Evolutionary conservation across 139 green algal species (phyloP), one percentile per base, ranked within the genome.

Genomic region (Tetraselmis chui): DNA sequence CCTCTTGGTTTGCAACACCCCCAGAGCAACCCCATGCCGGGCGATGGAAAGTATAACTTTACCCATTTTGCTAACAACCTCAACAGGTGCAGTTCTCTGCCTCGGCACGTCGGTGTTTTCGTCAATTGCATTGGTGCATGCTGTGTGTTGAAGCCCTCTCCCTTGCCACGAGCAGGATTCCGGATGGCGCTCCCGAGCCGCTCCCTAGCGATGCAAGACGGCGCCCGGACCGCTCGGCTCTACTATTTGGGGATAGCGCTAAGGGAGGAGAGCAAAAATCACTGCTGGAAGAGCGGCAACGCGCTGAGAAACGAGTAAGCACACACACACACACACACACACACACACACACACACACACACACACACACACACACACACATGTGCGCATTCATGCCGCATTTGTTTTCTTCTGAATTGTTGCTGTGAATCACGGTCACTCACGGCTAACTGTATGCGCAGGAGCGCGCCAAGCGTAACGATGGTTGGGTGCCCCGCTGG

Each of bases 21-120:
- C 58, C 87, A 91, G 45, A 93, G 91, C 84, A 80, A 75, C 1
- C 82, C 86, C 24, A 94, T 94, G 89, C 95, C 95, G 22, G 83
- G 87, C 75, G 90, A 88, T 30, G 94, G 98, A 88, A 92, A 95
- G 82, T 98, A 98, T 86, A 86, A 87, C 59, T 96, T 97, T 89
- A 98, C 94, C 23, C 32, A 92, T 77, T 98, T 98, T 86, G 94
- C 95, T 1, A 91, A 93, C 85, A 86, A 88, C 77, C 87, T 97
- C 28, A 97, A 95, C 87, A 89, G 76, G 59, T 90, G 86, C 75
- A n/a, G n/a, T n/a, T n/a, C n/a, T n/a, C n/a, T n/a, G n/a, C n/a
- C n/a, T n/a, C n/a, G n/a, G n/a, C n/a, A n/a, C n/a, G n/a, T n/a
- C n/a, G n/a, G n/a, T n/a, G n/a, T n/a, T n/a, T n/a, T n/a, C n/a